These are phyloP conservation scores for Quercus robur DNA, from an alignment of 306 rosid genomes.

Conservation along the genomic window DNA sequence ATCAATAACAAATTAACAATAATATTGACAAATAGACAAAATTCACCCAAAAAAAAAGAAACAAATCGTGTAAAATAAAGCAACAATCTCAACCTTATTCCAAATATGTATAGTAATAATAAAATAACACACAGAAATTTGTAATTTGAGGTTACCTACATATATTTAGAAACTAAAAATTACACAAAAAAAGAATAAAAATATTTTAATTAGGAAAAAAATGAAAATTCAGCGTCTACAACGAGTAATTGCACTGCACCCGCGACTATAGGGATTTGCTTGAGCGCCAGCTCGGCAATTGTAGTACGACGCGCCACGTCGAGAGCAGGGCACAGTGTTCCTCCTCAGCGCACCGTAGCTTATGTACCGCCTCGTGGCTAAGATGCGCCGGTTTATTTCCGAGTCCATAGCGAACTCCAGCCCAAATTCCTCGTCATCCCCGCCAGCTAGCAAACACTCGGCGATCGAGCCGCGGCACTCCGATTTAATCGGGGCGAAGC, in stretches of 20 bases:
- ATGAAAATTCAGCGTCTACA: slow-evolving; percentile 57
- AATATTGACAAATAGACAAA: slow-evolving; percentile 7
- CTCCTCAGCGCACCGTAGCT: slow-evolving; percentile 96
- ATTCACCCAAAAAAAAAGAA: background rate
- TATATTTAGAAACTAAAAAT: slow-evolving; percentile 7
- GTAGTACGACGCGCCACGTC: slow-evolving; percentile 95
- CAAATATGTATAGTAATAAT: slow-evolving; percentile 16
- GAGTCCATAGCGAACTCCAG: slow-evolving; percentile 78
- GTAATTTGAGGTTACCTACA: background rate
- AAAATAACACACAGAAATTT: slow-evolving; percentile 3
- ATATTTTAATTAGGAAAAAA: background rate
- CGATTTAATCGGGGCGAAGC: slow-evolving; percentile 35
- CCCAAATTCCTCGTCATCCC: slow-evolving; percentile 26
- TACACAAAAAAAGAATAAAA: background rate
- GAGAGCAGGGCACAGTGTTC: slow-evolving; percentile 86
- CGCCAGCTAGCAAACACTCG: slow-evolving; percentile 58
- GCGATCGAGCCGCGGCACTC: slow-evolving; percentile 61
- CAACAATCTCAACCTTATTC: slow-evolving; percentile 33
- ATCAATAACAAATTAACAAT: background rate
- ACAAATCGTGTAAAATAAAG: slow-evolving; percentile 17
- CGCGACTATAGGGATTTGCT: slow-evolving; percentile 90
- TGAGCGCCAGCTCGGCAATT: slow-evolving; percentile 87
- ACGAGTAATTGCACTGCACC: slow-evolving; percentile 79
- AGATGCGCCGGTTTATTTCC: slow-evolving; percentile 78
- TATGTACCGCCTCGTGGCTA: slow-evolving; percentile 61